Evolutionary conservation across 805 yeast genomes (phyloP), one percentile per base, ranked within the genome.

Genomic region (Metschnikowia matae): DNA sequence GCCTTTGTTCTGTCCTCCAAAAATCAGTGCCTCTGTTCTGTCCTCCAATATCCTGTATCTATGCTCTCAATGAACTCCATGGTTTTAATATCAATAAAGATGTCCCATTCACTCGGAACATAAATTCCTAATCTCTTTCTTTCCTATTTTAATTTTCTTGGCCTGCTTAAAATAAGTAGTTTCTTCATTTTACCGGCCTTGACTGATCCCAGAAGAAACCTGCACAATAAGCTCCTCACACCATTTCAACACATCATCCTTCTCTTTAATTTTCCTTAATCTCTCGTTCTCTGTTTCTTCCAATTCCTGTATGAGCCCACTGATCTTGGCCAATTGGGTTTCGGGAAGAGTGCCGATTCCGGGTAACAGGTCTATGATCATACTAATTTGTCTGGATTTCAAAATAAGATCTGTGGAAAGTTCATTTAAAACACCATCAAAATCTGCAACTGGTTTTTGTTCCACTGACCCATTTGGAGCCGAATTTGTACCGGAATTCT

Each of bases 271-370:
- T 7, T 85, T 84, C 31, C 69, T 70, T 13, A 77, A 68, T 54
- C 88, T 80, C 49, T 80, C 77, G 20, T 66, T 62, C 58, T 90
- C 94, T 1, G 83, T 81, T 11, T 73, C 69, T 11, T 76, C 74
- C 48, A 91, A 68, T 56, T 87, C 88, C 41, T 65, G 63, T 44
- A 87, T 85, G 43, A 94, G 70, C 13, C 71, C 73, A 46, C 77
- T 79, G 15, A 92, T 87, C 52, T 78, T 77, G 26, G 70, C 68
- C 63, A 90, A 64, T 66, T 91, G 98, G 48, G 81, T 84, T 41
- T 77, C 80, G 21, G 87, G 86, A 1, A 91, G 81, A 1, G 86
- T 91, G 7, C 95, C 97, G 2, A 89, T 88, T 11, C 97, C 98
- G 0, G 99, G 99, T 40, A 92, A 71, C 2, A 96, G 82, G 62